A percentile compares a stretch with the other conserved stretches of the same genome.
Conservation (phyloP, 202 grass and related monocot genomes). For the Dendrocalamus latiflorus region DNA sequence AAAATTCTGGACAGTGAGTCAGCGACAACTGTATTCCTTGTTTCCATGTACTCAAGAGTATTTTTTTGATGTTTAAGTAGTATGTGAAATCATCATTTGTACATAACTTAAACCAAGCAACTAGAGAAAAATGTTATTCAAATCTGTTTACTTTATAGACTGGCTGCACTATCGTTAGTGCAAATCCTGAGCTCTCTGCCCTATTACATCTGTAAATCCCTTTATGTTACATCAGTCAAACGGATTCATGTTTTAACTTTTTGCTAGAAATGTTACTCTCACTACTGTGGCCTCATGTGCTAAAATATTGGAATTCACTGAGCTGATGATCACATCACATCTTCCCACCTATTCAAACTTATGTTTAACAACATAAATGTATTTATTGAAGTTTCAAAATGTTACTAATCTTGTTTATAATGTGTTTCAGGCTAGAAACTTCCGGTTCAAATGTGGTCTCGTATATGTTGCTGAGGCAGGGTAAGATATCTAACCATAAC, state of each 20-base stretch:
- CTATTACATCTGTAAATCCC: not conserved
- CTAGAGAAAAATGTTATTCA: not conserved
- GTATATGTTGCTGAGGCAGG: conserved; percentile 98
- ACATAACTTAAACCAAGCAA: not conserved
- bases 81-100: not conserved
- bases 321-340: conserved; percentile 7
- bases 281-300: not conserved
- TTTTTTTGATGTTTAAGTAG: not conserved
- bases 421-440: conserved; percentile 84
- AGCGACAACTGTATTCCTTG: not conserved
- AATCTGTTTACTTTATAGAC: conserved; percentile 1
- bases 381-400: not conserved
- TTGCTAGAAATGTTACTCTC: conserved; percentile 10
- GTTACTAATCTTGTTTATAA: conserved; percentile 1
- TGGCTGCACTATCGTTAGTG: not conserved
- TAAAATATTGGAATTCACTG: not conserved
- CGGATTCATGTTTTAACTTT: not conserved
- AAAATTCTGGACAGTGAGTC: not conserved
- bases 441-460: conserved; percentile 98
- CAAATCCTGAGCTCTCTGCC: not conserved
- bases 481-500: conserved; percentile 48
- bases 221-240: not conserved
- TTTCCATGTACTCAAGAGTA: not conserved
- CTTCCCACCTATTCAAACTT: not conserved
- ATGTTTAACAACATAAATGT: conserved; percentile 6